Conservation (phyloP, 1,139 yeast genomes). For the Martiniozyma asiatica region DNA sequence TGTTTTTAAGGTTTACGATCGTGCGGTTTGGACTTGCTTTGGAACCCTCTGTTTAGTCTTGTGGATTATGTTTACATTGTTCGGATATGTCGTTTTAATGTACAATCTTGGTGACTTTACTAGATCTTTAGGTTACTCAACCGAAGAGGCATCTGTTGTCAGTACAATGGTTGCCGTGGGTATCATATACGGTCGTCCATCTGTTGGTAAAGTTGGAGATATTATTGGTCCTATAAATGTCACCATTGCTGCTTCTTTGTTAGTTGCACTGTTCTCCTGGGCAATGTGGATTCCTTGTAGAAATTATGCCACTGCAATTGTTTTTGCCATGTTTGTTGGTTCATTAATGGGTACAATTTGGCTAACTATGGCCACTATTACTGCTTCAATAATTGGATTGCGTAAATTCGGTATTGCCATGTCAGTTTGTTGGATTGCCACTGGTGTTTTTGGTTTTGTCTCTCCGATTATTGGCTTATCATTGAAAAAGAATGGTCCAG, state of each 20-base stretch:
- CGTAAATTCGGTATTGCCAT: constrained; percentile 36
- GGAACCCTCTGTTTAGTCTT: constrained; percentile 25
- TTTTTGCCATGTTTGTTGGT: constrained; percentile 36
- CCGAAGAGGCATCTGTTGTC: constrained; percentile 30
- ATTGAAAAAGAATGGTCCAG: constrained; percentile 26
- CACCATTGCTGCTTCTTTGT: constrained; percentile 23
- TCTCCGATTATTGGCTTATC: constrained; percentile 45
- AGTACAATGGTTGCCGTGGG: constrained; percentile 37
- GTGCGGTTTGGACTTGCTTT: constrained; percentile 20
- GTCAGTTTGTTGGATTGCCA: constrained; percentile 35
- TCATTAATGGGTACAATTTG: constrained; percentile 39
- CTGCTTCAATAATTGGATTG: constrained; percentile 34
- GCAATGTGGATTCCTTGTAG: constrained; percentile 57
- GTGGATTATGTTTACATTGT: constrained; percentile 30
- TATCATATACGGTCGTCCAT: constrained; percentile 30
- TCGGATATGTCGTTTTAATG: constrained; percentile 35
- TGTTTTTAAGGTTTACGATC: constrained; percentile 28
- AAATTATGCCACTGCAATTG: constrained; percentile 38
- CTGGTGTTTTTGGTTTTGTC: constrained; percentile 33
- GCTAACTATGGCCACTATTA: constrained; percentile 26
- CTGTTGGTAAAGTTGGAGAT: constrained; percentile 30
- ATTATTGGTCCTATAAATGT: constrained; percentile 29
- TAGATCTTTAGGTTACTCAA: constrained; percentile 31
- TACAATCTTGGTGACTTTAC: constrained; percentile 36
- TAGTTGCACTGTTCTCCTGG: constrained; percentile 25